Evolutionary conservation across 495 filamentous ascomycete genomes (phyloP), one percentile per base, ranked within the genome.

Genomic region (Viridothelium virens): DNA sequence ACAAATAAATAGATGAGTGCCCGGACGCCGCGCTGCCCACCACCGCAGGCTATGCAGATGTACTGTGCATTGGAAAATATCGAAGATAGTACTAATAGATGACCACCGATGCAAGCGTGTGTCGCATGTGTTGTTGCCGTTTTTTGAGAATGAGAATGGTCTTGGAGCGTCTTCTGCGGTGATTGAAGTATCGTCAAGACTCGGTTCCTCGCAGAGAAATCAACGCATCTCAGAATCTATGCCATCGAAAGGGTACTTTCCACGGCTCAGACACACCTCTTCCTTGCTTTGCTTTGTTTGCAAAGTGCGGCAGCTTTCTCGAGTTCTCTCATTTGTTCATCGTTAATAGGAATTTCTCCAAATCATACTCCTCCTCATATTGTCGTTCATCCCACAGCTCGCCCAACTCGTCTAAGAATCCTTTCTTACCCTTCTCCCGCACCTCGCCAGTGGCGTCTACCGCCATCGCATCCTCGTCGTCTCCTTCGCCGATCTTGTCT

Each of bases 361-460:
- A 77, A 74, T 96, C 89, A 73, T 96, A 98, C 77, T 94, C 92
- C 78, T 97, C 93, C 77, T 96, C 91, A 77, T 98, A 98, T 78
- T 94, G 92, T 64, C 82, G 84, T 71, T 96, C 92, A 74, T 98
- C 94, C 93, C 93, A 97, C 63, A 98, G 81, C 77, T 98, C 94
- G 66, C 91, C 92, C 53, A 98, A 74, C 71, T 96, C 95, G 74
- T 97, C 94, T 53, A 97, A 78, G 83, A 89, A 91, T 46, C 92
- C 92, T 81, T 94, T 96, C 83, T 96, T 96, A 66, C 94, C 92
- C 74, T 94, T 96, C 77, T 96, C 91, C 72, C 91, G 86, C 63
- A 97, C 88, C 68, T 97, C 88, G 44, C 94, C 94, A 9, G 88
- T 90, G 66, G 92, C 91, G 67, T 96, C 93, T 56, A 97, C 91